phyloP scores from a whole-genome alignment of 257 asterid species.

The Thymus mandschuricus region DNA sequence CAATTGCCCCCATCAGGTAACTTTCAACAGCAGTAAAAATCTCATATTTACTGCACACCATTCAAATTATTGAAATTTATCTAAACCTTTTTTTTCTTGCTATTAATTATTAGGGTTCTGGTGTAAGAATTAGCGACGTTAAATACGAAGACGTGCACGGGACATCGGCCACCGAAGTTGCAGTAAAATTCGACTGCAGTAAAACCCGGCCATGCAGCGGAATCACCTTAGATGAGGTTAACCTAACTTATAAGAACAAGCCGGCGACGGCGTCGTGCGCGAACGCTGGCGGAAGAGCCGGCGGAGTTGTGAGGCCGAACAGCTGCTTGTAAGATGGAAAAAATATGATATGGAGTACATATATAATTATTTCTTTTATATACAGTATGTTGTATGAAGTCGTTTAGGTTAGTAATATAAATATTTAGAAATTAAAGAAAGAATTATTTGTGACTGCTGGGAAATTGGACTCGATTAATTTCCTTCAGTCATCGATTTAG shows the following conservation, averaged over 20 bases:
- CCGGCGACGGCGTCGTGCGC: constrained; percentile 40
- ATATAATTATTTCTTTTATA: too few species aligned
- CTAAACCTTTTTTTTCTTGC: too few species aligned
- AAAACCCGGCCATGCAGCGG: constrained; percentile 37
- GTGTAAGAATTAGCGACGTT: constrained; percentile 45
- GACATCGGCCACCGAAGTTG: constrained; percentile 46
- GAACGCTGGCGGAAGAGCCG: constrained; percentile 35
- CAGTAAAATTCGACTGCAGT: constrained; percentile 47
- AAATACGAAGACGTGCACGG: constrained; percentile 52
- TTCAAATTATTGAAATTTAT: not conserved
- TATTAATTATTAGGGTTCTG: constrained; percentile 33
- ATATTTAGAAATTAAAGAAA: not conserved
- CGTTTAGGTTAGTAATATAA: too few species aligned
- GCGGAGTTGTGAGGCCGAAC: constrained; percentile 34
- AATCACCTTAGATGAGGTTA: constrained; percentile 39
- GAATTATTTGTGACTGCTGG: too few species aligned
- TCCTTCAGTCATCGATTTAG: too few species aligned
- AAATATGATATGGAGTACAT: not conserved
- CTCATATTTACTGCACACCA: not conserved
- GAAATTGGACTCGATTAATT: too few species aligned
- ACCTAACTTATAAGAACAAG: constrained; percentile 34
- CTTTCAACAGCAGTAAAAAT: not conserved
- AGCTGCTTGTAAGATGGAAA: constrained; percentile 31
- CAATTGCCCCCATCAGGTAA: constrained; percentile 47
- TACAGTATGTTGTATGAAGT: too few species aligned